Evolutionary conservation across 179 eudicot genomes (phyloP), one percentile per base, ranked within the genome.

Genomic region (Silene coronaria): DNA sequence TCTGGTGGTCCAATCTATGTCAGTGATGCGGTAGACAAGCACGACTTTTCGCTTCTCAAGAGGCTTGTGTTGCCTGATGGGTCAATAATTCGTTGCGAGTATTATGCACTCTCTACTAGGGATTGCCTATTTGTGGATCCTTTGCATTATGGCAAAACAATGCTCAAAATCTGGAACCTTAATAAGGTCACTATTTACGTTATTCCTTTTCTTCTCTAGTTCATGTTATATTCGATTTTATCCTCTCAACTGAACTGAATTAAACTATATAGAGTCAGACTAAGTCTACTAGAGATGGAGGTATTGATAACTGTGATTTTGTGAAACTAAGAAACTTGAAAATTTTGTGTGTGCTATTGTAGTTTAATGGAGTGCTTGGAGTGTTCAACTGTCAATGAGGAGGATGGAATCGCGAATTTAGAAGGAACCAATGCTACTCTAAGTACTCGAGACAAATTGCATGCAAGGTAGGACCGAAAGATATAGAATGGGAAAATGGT

Each of bases 1-100:
- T 93, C 97, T 2, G 98, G 98, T 60, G 98, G 98, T 0, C 98
- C 98, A 0, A 86, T 91, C 24, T 93, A 93, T 70, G 88, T 93
- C 17, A 91, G 97, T 22, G 98, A 91, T 67, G 85, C 86, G 0
- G 98, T 91, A 5, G 96, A 97, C 1, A 76, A 90, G 57, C 98
- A 93, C 85, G 78, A 93, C 70, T 88, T 86, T 74, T 63, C 77
- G 14, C 82, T 93, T 7, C 97, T 93, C 75, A 88, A 84, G 81
- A 85, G 68, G 53, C 79, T 93, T 2, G 97, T 88, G 19, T 72
- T 91, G 76, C 93, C 96, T 21, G 96, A 93, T 65, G 98, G 97
- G 3, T 84, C 96, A 1, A 84, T 88, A 12, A 67, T 93, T 26
- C 88, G 97, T 0, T 93, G 98, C 64, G 81, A 86, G 30, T 72